Evolutionary conservation across 345 rosid genomes (phyloP), one percentile per base, ranked within the genome.

Genomic region (Euphorbia lathyris): DNA sequence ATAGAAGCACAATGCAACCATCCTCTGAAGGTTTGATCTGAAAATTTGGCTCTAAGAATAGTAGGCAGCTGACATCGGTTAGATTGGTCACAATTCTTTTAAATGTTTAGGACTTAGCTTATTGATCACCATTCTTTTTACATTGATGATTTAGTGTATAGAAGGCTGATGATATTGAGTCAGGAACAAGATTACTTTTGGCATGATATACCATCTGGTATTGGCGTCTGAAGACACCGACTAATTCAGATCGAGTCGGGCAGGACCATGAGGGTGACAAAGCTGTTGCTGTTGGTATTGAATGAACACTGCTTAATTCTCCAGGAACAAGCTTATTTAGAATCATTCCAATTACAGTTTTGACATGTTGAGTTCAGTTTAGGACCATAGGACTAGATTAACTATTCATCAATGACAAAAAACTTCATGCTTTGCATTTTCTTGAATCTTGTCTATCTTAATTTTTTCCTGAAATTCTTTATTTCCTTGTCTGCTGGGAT

Each of bases 21-120:
- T 25, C 30, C 40, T 45, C n/a, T 17, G 34, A 56, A 26, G 56
- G 45, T 56, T 45, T 53, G 43, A 56, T 43, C 8, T 26, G 53
- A 56, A 65, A 45, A 42, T 56, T 63, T 72, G 52, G 75, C 3
- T 6, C 2, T 56, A 7, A 47, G 50, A 64, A 27, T 9, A 8
- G 19, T 43, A 64, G 57, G 69, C 58, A 22, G 58, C n/a, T 55
- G 19, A 27, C 17, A 1, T 30, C 8, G 19, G 11, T 25, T 64
- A 56, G 63, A 42, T 56, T 40, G 62, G 58, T 23, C 16, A 30
- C 62, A 26, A 43, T 36, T 62, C 16, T 14, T 63, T 22, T 55
- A n/a, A 29, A 53, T 62, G 53, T 11, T 43, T 22, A 30, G 48
- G 61, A 38, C 53, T 12, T 50, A 3, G 65, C 25, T 8, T 22